Percentiles rank a stretch among this genome's conserved stretches.
These are phyloP conservation scores for Nannochloropsis oceanica DNA, from an alignment of 108 stramenopile genomes.

Conservation along the genomic window DNA sequence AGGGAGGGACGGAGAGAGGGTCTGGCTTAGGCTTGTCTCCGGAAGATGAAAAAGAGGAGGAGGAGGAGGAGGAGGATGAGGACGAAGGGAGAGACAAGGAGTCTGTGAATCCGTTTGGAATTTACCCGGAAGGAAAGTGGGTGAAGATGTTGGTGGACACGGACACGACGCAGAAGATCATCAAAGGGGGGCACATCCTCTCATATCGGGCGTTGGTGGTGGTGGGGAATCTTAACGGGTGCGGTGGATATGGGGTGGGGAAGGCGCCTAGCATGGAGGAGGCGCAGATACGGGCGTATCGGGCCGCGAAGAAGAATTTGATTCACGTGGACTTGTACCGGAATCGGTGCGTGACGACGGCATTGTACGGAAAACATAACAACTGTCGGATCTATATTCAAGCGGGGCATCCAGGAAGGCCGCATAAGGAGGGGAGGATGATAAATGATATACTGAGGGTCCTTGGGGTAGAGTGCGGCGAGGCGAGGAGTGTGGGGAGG, in stretches of 20 bases:
- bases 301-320: conserved; percentile 61
- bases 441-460: conserved; percentile 54
- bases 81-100: neutral
- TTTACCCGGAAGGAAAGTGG: neutral
- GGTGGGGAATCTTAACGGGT: conserved; percentile 81
- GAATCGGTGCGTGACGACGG: conserved; percentile 49
- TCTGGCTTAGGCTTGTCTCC: neutral
- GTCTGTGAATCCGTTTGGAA: neutral
- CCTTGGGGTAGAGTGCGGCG: neutral
- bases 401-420: conserved; percentile 47
- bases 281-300: conserved; percentile 55
- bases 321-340: conserved; percentile 75
- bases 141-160: conserved; percentile 44
- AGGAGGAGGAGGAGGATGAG: neutral
- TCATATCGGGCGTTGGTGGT: conserved; percentile 73
- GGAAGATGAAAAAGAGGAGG: neutral
- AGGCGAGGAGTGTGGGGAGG: conserved; percentile 32
- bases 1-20: neutral
- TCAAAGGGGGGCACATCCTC: conserved; percentile 71
- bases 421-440: conserved; percentile 54
- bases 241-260: conserved; percentile 84
- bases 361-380: conserved; percentile 70
- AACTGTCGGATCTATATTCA: conserved; percentile 60
- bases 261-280: conserved; percentile 68
- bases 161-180: conserved; percentile 69